Conservation (phyloP, 768 basidiomycete genomes). For the Trametes gibbosa region DNA sequence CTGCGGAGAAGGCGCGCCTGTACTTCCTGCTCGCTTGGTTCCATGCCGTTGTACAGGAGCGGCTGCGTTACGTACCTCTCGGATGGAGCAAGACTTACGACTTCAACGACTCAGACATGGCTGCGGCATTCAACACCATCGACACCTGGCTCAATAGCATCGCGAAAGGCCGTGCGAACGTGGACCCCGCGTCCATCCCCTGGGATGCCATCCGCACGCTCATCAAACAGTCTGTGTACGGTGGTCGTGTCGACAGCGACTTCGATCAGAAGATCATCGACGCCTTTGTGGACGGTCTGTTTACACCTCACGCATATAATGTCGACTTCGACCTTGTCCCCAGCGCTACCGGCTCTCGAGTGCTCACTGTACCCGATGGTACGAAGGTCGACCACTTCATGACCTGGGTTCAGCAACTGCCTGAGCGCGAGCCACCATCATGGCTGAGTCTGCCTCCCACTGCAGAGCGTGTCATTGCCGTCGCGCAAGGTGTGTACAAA, state of each 20-base stretch:
- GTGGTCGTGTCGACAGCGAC: constrained; percentile 90
- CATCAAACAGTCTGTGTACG: constrained; percentile 95
- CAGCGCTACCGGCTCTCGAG: constrained; percentile 50
- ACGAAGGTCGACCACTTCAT: constrained; percentile 91
- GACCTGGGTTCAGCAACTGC: constrained; percentile 83
- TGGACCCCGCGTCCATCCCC: constrained; percentile 88
- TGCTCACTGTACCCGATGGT: constrained; percentile 80
- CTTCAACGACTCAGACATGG: constrained; percentile 98
- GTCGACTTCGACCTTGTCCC: constrained; percentile 89
- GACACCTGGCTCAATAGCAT: constrained; percentile 82
- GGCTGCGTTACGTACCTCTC: constrained; percentile 90
- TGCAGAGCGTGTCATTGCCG: constrained; percentile 88
- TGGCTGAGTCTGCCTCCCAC: constrained; percentile 94
- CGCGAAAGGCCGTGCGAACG: constrained; percentile 86
- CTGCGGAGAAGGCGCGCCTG: constrained; percentile 87
- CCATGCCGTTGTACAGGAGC: constrained; percentile 97
- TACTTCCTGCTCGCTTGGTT: constrained; percentile 99
- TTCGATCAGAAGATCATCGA: constrained; percentile 93
- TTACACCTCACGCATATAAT: constrained; percentile 87
- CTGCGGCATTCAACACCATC: constrained; percentile 88
- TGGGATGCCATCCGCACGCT: constrained; percentile 94
- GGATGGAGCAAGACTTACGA: constrained; percentile 98
- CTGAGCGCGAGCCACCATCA: constrained; percentile 90
- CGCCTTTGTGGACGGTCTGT: constrained; percentile 88
- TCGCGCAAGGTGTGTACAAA: constrained; percentile 70